Evolutionary conservation across 192 early-diverging fungal genomes (phyloP).

Genomic region (Linderina pennispora): DNA sequence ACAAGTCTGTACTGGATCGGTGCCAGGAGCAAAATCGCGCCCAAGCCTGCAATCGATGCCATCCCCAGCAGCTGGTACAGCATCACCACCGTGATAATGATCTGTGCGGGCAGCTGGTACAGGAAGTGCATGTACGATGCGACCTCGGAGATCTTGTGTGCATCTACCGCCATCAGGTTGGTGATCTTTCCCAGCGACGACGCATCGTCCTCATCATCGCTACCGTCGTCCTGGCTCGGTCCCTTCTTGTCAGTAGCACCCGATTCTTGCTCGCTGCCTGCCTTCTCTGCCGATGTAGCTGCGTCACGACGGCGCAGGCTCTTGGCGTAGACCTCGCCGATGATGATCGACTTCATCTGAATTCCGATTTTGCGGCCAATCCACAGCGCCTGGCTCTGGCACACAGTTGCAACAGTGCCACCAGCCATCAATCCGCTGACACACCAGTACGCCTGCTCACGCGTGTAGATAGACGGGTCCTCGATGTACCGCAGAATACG

Average conservation of each 20-base stretch:
- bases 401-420: constrained; percentile 37
- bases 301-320: constrained; percentile 51
- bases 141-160: constrained; percentile 56
- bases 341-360: constrained; percentile 55
- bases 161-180: constrained; percentile 68
- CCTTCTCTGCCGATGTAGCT: constrained; percentile 13
- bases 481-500: constrained; percentile 57
- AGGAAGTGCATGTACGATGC: constrained; percentile 52
- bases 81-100: constrained; percentile 56
- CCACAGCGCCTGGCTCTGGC: constrained; percentile 61
- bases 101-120: constrained; percentile 57
- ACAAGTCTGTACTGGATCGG: constrained; percentile 52
- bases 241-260: not conserved
- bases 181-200: constrained; percentile 57
- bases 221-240: not conserved
- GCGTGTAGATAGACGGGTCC: constrained; percentile 44
- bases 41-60: constrained; percentile 69
- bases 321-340: constrained; percentile 69
- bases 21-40: constrained; percentile 55
- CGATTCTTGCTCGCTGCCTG: not conserved
- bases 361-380: constrained; percentile 66
- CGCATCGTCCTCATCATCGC: constrained; percentile 20
- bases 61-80: constrained; percentile 74
- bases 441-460: constrained; percentile 53
- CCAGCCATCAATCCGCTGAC: constrained; percentile 56